These are phyloP conservation scores for Auxenochlorella protothecoides DNA, from an alignment of 139 green algal species.

Conservation along the genomic window DNA sequence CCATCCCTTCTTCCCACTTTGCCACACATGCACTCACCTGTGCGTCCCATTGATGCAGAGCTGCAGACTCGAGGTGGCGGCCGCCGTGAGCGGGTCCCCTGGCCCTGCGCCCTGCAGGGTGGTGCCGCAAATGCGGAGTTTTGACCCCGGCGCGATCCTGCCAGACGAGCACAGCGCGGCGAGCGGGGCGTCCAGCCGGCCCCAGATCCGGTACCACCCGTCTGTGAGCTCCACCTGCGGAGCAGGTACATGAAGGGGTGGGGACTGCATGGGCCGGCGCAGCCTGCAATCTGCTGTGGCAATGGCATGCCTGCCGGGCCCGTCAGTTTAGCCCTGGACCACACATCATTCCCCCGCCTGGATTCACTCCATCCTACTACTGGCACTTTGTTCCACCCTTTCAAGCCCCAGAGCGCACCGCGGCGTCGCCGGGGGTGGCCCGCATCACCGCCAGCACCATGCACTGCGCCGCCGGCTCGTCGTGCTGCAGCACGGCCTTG, in stretches of 20 bases:
- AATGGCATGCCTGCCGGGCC: neutral
- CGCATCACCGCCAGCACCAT: constrained; percentile 43
- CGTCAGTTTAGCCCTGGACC: neutral
- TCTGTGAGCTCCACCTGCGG: constrained; percentile 52
- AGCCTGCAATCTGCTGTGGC: no score
- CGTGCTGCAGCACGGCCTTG: constrained; percentile 46
- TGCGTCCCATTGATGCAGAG: neutral
- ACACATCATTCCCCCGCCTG: no score
- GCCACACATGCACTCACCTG: neutral
- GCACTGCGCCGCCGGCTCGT: constrained; percentile 23
- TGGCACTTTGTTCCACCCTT: neutral
- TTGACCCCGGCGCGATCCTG: constrained; percentile 6
- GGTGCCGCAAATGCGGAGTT: constrained; percentile 18
- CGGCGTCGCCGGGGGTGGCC: neutral
- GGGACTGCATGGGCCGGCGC: neutral
- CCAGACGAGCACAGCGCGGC: constrained; percentile 13
- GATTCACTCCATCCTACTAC: neutral
- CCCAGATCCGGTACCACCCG: constrained; percentile 57
- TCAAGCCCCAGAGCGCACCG: neutral
- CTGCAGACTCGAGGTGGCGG: neutral
- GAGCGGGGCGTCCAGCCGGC: constrained; percentile 32
- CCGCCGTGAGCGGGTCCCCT: constrained; percentile 16
- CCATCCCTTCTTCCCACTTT: no score
- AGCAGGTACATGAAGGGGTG: neutral
- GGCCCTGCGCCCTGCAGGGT: constrained; percentile 14